Evolutionary conservation across 2,329 filamentous ascomycete genomes (phyloP), one percentile per base, ranked within the genome.

Genomic region (Talaromyces rugulosus): DNA sequence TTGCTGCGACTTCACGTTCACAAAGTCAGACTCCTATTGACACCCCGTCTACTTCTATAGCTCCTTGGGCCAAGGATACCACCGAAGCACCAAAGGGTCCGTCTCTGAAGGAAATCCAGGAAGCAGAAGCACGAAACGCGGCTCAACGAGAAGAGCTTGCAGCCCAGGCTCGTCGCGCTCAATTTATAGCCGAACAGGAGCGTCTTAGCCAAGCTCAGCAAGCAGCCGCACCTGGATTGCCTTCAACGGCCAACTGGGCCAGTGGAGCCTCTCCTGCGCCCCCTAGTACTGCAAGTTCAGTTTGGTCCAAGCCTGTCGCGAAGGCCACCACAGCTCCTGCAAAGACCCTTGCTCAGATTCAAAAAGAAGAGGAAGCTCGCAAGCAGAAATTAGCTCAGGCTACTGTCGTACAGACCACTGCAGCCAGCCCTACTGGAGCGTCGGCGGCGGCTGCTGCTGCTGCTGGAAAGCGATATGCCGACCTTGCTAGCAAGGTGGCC

Each of bases 81-180:
- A 78, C 81, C 47, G 89, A 90, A 56, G 78, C 84, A 28, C 87
- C 91, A 47, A 96, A 91, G 75, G 93, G 92, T 0, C 95, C 94
- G 2, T 97, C 93, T 63, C 81, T 99, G 65, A 96, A 92, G 78
- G 93, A 99, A 72, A 99, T 99, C 28, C 95, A 99, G 75, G 94
- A 96, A 75, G 89, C 91, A 4, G 95, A 99, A 75, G 94, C 94
- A 40, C 91, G 90, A 71, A 96, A 95, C 74, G 93, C 93, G 11
- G 94, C 94, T 58, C 91, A 96, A 77, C 88, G 87, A 12, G 94
- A 98, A 72, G 92, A 95, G 71, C 80, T 87, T 59, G 92, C 91
- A 16, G 87, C 88, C 40, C 89, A 91, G 50, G 85, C 89, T 63
- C 89, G 93, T 67, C 91, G 90, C 68, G 88, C 88, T 30, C 76